These are phyloP conservation scores for Pleodorina starrii DNA, from an alignment of 139 green algal genomes.

Conservation along the genomic window DNA sequence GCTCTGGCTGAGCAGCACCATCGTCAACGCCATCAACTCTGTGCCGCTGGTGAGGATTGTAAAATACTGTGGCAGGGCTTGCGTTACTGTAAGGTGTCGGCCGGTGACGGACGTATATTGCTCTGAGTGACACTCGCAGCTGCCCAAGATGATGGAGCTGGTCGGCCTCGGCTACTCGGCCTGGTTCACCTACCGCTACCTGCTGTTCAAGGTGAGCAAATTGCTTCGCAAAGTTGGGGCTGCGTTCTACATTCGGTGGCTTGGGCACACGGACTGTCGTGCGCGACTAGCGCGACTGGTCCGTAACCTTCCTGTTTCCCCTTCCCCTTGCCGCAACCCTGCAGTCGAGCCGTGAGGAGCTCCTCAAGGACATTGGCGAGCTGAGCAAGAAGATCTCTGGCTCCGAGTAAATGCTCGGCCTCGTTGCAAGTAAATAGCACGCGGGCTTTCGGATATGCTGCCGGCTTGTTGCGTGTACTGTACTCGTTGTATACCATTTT, in stretches of 20 bases:
- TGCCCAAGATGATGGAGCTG: slow-evolving; percentile 99
- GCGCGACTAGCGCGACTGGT: too few species aligned
- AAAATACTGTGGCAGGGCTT: background rate
- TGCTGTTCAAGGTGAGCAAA: slow-evolving; percentile 97
- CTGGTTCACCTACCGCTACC: slow-evolving; percentile 99
- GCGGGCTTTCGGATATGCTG: background rate
- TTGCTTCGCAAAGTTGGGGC: too few species aligned
- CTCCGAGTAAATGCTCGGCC: slow-evolving; percentile 30
- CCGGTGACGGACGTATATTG: background rate
- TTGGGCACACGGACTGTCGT: too few species aligned
- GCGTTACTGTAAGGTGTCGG: too few species aligned
- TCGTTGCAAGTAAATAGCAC: background rate
- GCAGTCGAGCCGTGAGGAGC: slow-evolving; percentile 93
- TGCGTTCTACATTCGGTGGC: too few species aligned
- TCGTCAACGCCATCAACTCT: slow-evolving; percentile 93
- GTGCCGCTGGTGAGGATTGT: slow-evolving; percentile 88
- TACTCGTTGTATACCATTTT: background rate
- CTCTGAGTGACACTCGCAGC: slow-evolving; percentile 62
- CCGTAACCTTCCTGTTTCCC: too few species aligned
- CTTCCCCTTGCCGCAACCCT: too few species aligned
- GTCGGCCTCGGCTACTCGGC: slow-evolving; percentile 95
- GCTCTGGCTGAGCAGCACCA: slow-evolving; percentile 91
- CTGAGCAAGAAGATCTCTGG: slow-evolving; percentile 97
- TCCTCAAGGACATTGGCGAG: slow-evolving; percentile 92
- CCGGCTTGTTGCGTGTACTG: background rate